These are phyloP conservation scores for Pyricularia pennisetigena DNA, from an alignment of 2,329 filamentous ascomycete species.

Conservation along the genomic window DNA sequence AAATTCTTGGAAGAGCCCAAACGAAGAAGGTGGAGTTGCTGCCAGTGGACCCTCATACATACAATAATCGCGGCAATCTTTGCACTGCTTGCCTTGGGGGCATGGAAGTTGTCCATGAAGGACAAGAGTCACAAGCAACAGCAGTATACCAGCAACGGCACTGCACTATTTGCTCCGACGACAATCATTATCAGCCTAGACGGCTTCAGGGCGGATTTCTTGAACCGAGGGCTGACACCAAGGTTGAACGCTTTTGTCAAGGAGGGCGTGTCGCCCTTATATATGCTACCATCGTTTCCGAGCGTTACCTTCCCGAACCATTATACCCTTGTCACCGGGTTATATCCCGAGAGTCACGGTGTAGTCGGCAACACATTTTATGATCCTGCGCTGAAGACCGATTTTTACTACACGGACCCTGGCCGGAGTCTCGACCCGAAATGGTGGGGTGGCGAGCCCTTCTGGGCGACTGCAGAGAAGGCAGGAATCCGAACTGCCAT, in stretches of 20 bases:
- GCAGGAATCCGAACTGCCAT: conserved; percentile 71
- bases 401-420: conserved; percentile 84
- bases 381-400: conserved; percentile 65
- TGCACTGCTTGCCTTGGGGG: conserved; percentile 42
- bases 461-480: conserved; percentile 88
- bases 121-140: conserved; percentile 16
- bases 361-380: conserved; percentile 93
- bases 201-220: conserved; percentile 90
- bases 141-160: conserved; percentile 62
- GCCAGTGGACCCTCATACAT: conserved; percentile 44
- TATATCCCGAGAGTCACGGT: conserved; percentile 89
- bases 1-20: conserved; percentile 37
- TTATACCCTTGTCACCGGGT: conserved; percentile 82
- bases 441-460: conserved; percentile 92
- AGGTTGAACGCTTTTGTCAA: conserved; percentile 68
- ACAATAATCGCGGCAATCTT: conserved; percentile 41
- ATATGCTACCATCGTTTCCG: conserved; percentile 91
- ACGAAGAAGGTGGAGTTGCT: conserved; percentile 40
- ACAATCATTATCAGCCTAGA: conserved; percentile 91
- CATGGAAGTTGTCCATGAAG: conserved; percentile 47
- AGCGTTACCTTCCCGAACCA: conserved; percentile 97
- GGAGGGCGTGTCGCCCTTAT: conserved; percentile 79
- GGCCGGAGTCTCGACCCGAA: conserved; percentile 67
- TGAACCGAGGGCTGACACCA: conserved; percentile 75
- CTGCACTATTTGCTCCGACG: conserved; percentile 79